phyloP scores from a whole-genome alignment of 1,139 yeast species.

The Blastobotrys indianensis region DNA sequence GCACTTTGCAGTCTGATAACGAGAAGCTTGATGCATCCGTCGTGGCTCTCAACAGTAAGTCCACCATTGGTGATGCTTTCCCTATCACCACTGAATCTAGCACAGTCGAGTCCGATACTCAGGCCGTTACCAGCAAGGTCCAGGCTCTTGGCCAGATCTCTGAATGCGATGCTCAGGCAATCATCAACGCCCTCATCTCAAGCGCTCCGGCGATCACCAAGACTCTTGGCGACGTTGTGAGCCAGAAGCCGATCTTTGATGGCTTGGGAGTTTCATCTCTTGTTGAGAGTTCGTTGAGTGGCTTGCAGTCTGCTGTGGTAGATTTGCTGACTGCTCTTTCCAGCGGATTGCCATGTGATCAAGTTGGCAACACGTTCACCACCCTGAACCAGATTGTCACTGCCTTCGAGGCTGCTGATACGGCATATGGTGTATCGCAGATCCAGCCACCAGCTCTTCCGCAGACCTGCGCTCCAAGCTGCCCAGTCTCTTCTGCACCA shows the following conservation, averaged over 20 bases:
- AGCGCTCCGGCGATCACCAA: not conserved
- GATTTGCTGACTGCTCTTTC: constrained; percentile 7
- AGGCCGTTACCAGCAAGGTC: constrained; percentile 8
- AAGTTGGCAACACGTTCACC: constrained; percentile 6
- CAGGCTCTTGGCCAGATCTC: constrained; percentile 1
- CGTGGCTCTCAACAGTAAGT: not conserved
- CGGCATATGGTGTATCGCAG: constrained; percentile 1
- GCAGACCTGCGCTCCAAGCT: constrained; percentile 3
- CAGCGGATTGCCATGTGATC: constrained; percentile 1
- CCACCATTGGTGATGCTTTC: constrained; percentile 6
- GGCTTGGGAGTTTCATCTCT: not conserved
- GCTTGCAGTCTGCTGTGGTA: constrained; percentile 3
- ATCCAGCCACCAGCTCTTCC: constrained; percentile 6
- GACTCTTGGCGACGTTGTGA: constrained; percentile 1
- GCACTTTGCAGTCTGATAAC: constrained; percentile 1
- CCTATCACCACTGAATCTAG: constrained; percentile 8
- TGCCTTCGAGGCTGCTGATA: constrained; percentile 7
- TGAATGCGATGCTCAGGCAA: constrained; percentile 6
- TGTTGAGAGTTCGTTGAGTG: not conserved
- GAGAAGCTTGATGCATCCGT: constrained; percentile 3
- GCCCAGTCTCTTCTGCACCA: constrained; percentile 7
- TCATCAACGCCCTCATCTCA: not conserved
- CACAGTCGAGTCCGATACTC: constrained; percentile 4
- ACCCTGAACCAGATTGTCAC: constrained; percentile 6
- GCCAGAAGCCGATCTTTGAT: constrained; percentile 4